Evolutionary conservation across 495 filamentous ascomycete genomes (phyloP).

Genomic region (Penicillium bovifimosum): DNA sequence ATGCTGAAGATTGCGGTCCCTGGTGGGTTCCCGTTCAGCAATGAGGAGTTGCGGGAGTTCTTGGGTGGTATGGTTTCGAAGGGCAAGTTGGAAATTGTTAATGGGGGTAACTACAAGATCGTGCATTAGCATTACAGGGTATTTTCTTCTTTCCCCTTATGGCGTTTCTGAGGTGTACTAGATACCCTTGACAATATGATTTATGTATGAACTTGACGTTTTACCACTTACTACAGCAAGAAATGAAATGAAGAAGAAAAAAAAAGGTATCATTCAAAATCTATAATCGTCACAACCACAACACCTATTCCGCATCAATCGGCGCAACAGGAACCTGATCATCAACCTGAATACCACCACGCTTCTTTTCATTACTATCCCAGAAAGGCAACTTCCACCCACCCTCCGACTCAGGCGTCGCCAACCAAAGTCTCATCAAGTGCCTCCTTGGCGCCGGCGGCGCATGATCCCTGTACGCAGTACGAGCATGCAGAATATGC

Average conservation of each 20-base stretch:
- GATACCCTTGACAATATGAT: conserved; percentile 3
- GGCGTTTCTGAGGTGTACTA: not conserved
- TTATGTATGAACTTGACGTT: not conserved
- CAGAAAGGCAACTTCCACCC: conserved; percentile 81
- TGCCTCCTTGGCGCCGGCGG: conserved; percentile 60
- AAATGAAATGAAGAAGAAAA: not conserved
- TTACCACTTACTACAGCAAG: not conserved
- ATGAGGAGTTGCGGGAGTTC: conserved; percentile 69
- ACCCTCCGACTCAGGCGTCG: conserved; percentile 72
- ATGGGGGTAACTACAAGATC: conserved; percentile 66
- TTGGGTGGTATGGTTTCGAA: conserved; percentile 65
- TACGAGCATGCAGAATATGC: conserved; percentile 66
- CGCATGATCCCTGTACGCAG: conserved; percentile 60
- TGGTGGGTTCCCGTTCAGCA: conserved; percentile 80
- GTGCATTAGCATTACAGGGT: conserved; percentile 19
- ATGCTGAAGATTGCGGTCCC: conserved; percentile 89
- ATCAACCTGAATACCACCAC: conserved; percentile 83
- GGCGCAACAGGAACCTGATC: conserved; percentile 62
- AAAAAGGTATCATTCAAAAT: conserved; percentile 18
- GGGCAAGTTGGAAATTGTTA: conserved; percentile 63
- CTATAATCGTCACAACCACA: conserved; percentile 8
- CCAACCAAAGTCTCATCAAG: conserved; percentile 82
- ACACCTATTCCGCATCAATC: conserved; percentile 61
- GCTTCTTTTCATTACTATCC: conserved; percentile 75
- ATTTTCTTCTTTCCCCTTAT: not conserved